Percentiles rank a stretch among this genome's conserved stretches.
These are phyloP conservation scores for Dendrocalamus latiflorus DNA, from an alignment of 202 grass and related monocot species.

Conservation along the genomic window DNA sequence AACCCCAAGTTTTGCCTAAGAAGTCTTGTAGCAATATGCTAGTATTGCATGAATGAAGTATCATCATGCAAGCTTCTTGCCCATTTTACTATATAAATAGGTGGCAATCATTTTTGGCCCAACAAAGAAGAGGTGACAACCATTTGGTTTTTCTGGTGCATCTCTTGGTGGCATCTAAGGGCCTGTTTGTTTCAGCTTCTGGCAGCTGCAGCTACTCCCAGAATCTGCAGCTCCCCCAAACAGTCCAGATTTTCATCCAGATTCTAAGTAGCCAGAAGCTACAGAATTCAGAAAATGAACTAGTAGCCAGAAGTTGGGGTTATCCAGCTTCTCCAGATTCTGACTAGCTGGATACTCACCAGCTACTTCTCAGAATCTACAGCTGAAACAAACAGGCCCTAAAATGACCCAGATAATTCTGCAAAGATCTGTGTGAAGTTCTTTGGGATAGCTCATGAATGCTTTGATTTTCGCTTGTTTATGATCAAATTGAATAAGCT, in stretches of 20 bases:
- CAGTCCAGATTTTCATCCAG: too few species aligned
- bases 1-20: background rate
- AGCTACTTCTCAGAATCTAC: too few species aligned
- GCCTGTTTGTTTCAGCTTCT: too few species aligned
- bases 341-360: too few species aligned
- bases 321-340: too few species aligned
- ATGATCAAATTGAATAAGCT: background rate
- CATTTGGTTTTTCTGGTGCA: background rate
- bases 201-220: too few species aligned
- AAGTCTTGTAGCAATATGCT: background rate
- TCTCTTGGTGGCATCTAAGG: background rate
- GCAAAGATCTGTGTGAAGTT: background rate
- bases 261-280: too few species aligned
- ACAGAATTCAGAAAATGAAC: too few species aligned
- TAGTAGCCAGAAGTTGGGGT: too few species aligned
- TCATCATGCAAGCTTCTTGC: background rate
- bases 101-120: background rate
- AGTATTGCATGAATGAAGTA: background rate
- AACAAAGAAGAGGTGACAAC: background rate
- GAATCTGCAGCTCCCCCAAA: too few species aligned
- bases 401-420: too few species aligned
- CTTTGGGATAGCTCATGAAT: background rate
- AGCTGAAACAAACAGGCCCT: too few species aligned
- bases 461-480: background rate
- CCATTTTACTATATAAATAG: background rate